A percentile compares a stretch with the other conserved stretches of the same genome.
Evolutionary conservation across 441 rosid genomes (phyloP).

Genomic region (Brassica balearica): DNA sequence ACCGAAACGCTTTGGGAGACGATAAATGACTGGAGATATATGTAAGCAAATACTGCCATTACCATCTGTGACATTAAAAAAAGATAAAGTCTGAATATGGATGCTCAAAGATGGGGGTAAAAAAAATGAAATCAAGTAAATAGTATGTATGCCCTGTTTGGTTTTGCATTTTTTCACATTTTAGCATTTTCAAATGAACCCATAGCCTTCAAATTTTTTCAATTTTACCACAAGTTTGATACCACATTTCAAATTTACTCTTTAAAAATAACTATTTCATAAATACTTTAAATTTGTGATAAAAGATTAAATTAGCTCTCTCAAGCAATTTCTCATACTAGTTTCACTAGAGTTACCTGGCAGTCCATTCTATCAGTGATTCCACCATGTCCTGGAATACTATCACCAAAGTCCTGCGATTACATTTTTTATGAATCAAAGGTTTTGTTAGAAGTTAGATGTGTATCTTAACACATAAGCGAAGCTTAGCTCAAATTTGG

Average conservation of each 20-base stretch:
- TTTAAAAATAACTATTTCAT: too few relatives aligned
- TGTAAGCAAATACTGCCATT: slow-evolving; percentile 96
- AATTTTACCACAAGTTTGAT: too few relatives aligned
- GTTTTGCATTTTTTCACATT: background rate
- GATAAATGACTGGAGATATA: slow-evolving; percentile 88
- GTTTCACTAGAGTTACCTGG: slow-evolving; percentile 60
- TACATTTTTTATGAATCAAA: background rate
- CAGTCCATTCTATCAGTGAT: slow-evolving; percentile 98
- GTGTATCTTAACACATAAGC: background rate
- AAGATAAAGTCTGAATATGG: background rate
- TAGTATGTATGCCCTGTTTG: background rate
- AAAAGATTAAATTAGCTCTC: too few relatives aligned
- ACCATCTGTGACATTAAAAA: slow-evolving; percentile 70
- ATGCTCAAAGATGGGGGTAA: background rate
- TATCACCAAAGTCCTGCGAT: slow-evolving; percentile 91
- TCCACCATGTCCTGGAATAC: slow-evolving; percentile 98
- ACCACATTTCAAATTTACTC: too few relatives aligned
- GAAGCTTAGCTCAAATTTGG: slow-evolving; percentile 22
- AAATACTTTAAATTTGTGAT: too few relatives aligned
- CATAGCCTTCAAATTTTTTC: too few relatives aligned
- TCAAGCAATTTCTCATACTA: background rate
- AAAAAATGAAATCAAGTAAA: background rate
- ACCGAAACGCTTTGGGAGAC: slow-evolving; percentile 61
- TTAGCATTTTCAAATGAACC: background rate
- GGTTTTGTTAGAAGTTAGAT: background rate